These are phyloP conservation scores for Dryas alaskensis DNA, from an alignment of 306 rosid species.

Conservation along the genomic window DNA sequence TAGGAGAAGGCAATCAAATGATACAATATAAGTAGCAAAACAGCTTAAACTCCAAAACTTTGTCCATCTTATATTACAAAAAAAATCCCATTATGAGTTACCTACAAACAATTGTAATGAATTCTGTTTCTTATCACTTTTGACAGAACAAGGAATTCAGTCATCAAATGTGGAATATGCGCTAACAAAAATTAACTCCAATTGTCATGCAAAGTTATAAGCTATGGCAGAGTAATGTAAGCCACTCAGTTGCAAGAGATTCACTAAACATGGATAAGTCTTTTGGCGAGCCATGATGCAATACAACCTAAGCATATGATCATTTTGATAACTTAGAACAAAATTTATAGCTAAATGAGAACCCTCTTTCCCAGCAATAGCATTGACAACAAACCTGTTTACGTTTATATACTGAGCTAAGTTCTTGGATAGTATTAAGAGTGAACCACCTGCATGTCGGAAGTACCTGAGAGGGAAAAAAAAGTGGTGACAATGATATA, in stretches of 20 bases:
- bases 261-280: background rate
- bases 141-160: background rate
- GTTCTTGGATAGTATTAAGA: conserved; percentile 83
- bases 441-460: conserved; percentile 84
- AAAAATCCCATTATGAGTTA: background rate
- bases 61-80: conserved; percentile 7
- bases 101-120: background rate
- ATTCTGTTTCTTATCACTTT: background rate
- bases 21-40: background rate
- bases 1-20: background rate
- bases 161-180: background rate
- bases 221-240: background rate
- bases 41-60: background rate
- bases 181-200: background rate
- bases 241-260: background rate
- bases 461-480: conserved; percentile 64
- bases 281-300: background rate
- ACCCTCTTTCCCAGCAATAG: conserved; percentile 12
- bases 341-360: conserved; percentile 13
- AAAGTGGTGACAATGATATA: conserved; percentile 10
- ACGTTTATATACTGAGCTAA: conserved; percentile 77
- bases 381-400: conserved; percentile 68
- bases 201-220: background rate
- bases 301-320: conserved; percentile 10
- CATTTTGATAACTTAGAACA: conserved; percentile 4